Conservation (phyloP, 2,329 filamentous ascomycete genomes). For the Aspergillus sp. region DNA sequence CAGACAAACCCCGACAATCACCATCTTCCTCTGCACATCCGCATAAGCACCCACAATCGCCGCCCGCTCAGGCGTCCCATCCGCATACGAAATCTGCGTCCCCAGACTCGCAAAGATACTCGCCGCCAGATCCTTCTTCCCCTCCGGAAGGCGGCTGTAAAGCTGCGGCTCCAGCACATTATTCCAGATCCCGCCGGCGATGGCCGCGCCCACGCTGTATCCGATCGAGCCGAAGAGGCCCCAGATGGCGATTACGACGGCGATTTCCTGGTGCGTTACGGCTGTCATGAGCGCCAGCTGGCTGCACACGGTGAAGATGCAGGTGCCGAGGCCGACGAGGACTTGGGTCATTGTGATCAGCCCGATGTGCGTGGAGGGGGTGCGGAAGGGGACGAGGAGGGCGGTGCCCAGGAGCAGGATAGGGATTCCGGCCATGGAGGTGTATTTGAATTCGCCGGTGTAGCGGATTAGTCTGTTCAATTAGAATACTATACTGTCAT, state of each 20-base stretch:
- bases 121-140: conserved; percentile 16
- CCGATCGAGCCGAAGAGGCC: conserved; percentile 24
- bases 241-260: conserved; percentile 22
- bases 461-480: conserved; percentile 13
- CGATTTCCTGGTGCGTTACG: conserved; percentile 23
- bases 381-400: conserved; percentile 26
- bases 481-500: too few relatives aligned
- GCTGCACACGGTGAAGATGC: conserved; percentile 22
- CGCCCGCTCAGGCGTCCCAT: conserved; percentile 41
- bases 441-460: conserved; percentile 21
- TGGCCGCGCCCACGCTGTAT: conserved; percentile 21
- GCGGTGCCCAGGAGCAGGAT: conserved; percentile 21
- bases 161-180: conserved; percentile 20
- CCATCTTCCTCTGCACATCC: conserved; percentile 46
- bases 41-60: conserved; percentile 51
- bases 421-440: conserved; percentile 19
- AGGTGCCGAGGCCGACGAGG: conserved; percentile 22
- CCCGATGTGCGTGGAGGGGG: conserved; percentile 15
- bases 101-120: conserved; percentile 18
- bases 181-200: conserved; percentile 25
- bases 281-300: conserved; percentile 24
- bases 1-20: conserved; percentile 32
- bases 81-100: conserved; percentile 32
- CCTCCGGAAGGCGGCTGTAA: conserved; percentile 14
- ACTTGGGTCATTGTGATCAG: conserved; percentile 22